Base-by-base conservation (phyloP, 1,284 basidiomycete species). In the Cutaneotrichosporon arboriforme region DNA sequence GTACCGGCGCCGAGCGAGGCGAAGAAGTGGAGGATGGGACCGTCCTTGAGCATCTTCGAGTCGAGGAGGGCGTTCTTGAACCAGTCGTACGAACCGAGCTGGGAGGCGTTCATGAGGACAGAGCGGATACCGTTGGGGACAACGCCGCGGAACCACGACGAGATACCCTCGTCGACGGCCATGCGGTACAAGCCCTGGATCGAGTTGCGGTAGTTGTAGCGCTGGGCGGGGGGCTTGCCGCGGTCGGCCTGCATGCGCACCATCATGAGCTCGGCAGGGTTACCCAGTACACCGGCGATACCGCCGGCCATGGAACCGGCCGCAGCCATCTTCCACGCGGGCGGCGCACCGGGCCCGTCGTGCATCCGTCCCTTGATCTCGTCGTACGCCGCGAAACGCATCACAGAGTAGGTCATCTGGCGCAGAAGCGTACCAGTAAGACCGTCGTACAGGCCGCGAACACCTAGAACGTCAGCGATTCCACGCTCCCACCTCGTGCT, bases 361-460 rank as follows among this genome's bases (percentile, higher is more conserved):
- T 86, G 86, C 2, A 92, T 64, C 4, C 84, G 62, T 76, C 85
- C 88, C 80, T 93, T 93, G 70, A 87, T 85, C 76, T 88, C 86
- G 64, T 94, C 90, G 74, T 93, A 93, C 20, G 88, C 88, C 81
- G 90, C 92, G 78, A 94, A 94, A 14, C 90, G 83, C 68, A 88
- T 91, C 70, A 93, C 79, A 42, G 88, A 91, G 76, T 93, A 93
- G 22, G 85, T 89, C 90, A 93, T 90, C 76, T 94, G 91, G 34
- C 91, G 83, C 67, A 93, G 76, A 81, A 90, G 86, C 26, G 90
- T 93, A 31, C 90, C 91, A 1, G 86, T 81, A 55, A 93, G 87
- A 18, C 90, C 90, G 65, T 90, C 90, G 66, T 84, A 90, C 42
- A 91, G 78, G 1, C 90, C 90, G 43, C 84, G 80, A 33, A 80